These are phyloP conservation scores for Boletus reticuloceps DNA, from an alignment of 768 basidiomycete species.

Conservation along the genomic window DNA sequence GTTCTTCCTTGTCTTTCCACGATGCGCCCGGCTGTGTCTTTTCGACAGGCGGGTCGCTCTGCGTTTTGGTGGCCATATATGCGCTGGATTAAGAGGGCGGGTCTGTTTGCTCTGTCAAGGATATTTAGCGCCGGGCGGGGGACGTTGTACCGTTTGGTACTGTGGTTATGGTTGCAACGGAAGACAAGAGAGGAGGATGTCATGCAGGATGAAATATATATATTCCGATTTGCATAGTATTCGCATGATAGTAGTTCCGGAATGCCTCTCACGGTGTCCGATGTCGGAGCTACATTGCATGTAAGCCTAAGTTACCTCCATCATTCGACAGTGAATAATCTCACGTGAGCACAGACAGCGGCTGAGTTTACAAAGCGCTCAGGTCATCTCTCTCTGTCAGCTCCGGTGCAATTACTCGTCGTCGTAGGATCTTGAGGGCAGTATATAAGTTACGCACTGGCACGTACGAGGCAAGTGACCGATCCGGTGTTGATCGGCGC, in stretches of 20 bases:
- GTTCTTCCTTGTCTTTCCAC: slow-evolving; percentile 55
- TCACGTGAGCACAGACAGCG: neutral
- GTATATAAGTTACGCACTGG: too few species aligned
- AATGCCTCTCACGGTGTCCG: neutral
- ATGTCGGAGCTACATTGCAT: neutral
- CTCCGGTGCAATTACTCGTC: neutral
- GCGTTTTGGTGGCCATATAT: slow-evolving; percentile 6
- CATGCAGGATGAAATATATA: neutral
- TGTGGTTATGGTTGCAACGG: neutral
- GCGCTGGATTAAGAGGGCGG: too few species aligned
- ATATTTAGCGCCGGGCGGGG: too few species aligned
- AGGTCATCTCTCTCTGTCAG: neutral
- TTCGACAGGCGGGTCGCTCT: neutral
- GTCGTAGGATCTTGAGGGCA: too few species aligned
- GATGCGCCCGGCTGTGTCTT: slow-evolving; percentile 45
- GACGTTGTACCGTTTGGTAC: too few species aligned
- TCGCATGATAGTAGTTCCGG: neutral
- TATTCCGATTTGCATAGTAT: neutral
- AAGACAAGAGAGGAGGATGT: neutral
- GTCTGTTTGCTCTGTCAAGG: too few species aligned
- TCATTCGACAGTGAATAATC: neutral
- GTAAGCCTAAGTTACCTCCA: neutral
- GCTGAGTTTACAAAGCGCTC: slow-evolving; percentile 5
- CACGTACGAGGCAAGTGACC: too few species aligned
- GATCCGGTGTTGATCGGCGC: too few species aligned